phyloP scores from a whole-genome alignment of 331 rosid species.

The Spiraea crenata region DNA sequence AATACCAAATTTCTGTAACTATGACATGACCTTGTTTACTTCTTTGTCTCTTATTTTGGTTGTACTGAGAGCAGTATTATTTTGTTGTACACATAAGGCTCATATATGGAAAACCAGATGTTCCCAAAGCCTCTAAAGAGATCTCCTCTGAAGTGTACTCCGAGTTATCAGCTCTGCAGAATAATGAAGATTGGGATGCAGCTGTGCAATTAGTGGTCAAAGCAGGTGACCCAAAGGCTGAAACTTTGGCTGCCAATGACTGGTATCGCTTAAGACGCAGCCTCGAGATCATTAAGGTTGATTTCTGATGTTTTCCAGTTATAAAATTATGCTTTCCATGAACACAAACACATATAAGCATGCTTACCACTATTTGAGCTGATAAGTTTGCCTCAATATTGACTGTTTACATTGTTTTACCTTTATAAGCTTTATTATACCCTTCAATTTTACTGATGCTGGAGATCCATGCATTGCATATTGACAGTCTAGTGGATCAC shows the following conservation, averaged over 20 bases:
- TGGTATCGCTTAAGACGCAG: constrained; percentile 88
- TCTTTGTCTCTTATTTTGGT: background rate
- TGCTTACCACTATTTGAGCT: background rate
- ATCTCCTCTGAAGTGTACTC: constrained; percentile 54
- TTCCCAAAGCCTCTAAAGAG: constrained; percentile 74
- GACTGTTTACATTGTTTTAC: background rate
- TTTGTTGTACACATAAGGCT: constrained; percentile 50
- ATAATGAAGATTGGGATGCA: constrained; percentile 66
- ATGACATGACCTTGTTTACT: background rate
- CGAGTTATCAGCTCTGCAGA: constrained; percentile 67
- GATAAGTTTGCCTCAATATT: background rate
- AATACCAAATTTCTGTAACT: background rate
- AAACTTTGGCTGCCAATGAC: constrained; percentile 58
- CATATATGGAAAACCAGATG: constrained; percentile 92
- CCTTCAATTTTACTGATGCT: background rate
- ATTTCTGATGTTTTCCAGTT: constrained; percentile 25
- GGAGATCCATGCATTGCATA: background rate
- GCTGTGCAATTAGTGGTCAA: constrained; percentile 87
- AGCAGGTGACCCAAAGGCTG: constrained; percentile 85
- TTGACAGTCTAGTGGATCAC: constrained; percentile 96
- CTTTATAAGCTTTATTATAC: background rate
- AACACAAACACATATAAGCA: background rate
- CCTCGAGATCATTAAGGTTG: constrained; percentile 86
- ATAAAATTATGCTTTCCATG: background rate
- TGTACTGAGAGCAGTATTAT: constrained; percentile 5